These are phyloP conservation scores for Xanthoconium purpureum DNA, from an alignment of 768 basidiomycete species.

Conservation along the genomic window DNA sequence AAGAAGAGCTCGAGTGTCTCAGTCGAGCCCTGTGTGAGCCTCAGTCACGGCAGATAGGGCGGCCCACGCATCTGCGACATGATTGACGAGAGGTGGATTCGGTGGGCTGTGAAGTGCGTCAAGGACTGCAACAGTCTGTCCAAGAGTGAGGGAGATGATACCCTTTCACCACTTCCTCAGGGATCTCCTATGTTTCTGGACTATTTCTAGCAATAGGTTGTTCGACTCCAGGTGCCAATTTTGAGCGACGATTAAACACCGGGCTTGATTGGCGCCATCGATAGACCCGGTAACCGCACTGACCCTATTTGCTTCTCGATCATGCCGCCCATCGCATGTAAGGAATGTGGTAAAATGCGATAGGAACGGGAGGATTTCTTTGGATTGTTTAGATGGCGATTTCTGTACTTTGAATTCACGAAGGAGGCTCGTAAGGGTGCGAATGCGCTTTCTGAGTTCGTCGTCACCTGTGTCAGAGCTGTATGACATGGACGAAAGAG, in stretches of 20 bases:
- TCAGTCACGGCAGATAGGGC: neutral
- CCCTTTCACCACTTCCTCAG: neutral
- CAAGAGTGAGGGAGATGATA: neutral
- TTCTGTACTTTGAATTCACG: neutral
- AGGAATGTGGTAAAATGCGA: neutral
- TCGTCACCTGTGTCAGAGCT: neutral
- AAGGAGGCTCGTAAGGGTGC: neutral
- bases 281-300: neutral
- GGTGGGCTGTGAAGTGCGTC: neutral
- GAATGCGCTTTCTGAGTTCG: neutral
- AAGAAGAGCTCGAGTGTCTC: neutral
- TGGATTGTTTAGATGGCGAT: neutral
- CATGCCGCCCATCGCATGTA: neutral
- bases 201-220: neutral
- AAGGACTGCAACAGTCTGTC: too few species aligned
- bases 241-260: neutral
- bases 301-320: too few species aligned
- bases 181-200: neutral
- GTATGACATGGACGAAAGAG: too few species aligned
- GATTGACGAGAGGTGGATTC: neutral
- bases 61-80: neutral
- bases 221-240: neutral
- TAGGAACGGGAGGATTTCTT: neutral
- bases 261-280: neutral
- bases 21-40: neutral